These are phyloP conservation scores for Penicillium palitans DNA, from an alignment of 2,329 filamentous ascomycete species.

Conservation along the genomic window DNA sequence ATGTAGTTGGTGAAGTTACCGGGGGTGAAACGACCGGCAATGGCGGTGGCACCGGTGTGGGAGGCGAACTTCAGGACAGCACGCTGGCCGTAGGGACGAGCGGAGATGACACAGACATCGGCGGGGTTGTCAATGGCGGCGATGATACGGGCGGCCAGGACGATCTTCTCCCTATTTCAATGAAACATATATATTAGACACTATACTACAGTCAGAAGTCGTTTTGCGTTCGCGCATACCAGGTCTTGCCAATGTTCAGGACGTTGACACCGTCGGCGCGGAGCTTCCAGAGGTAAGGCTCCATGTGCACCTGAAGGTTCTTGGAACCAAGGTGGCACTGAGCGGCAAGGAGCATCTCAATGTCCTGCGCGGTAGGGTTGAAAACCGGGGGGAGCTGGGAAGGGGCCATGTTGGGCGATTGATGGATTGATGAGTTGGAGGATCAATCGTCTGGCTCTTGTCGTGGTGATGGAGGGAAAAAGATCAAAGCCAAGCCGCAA, in stretches of 20 bases:
- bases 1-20: conserved; percentile 99
- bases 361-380: conserved; percentile 96
- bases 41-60: conserved; percentile 96
- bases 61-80: conserved; percentile 99
- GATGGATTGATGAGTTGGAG: conserved; percentile 45
- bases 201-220: background rate
- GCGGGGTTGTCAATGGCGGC: conserved; percentile 98
- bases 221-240: conserved; percentile 58
- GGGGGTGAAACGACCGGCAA: conserved; percentile 99
- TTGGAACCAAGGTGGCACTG: conserved; percentile 96
- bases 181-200: conserved; percentile 24
- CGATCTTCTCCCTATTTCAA: conserved; percentile 89
- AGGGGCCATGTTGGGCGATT: conserved; percentile 83
- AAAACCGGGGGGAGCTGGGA: conserved; percentile 91
- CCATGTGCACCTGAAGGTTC: conserved; percentile 99
- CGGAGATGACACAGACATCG: conserved; percentile 98
- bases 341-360: conserved; percentile 98
- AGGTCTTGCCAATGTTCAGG: conserved; percentile 99
- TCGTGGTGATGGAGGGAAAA: conserved; percentile 38
- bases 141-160: conserved; percentile 97
- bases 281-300: conserved; percentile 99
- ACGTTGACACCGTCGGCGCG: conserved; percentile 97
- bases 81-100: conserved; percentile 98
- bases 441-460: conserved; percentile 51
- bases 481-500: conserved; percentile 34